phyloP scores from a whole-genome alignment of 495 filamentous ascomycete species.

The Daldinia vernicosa region DNA sequence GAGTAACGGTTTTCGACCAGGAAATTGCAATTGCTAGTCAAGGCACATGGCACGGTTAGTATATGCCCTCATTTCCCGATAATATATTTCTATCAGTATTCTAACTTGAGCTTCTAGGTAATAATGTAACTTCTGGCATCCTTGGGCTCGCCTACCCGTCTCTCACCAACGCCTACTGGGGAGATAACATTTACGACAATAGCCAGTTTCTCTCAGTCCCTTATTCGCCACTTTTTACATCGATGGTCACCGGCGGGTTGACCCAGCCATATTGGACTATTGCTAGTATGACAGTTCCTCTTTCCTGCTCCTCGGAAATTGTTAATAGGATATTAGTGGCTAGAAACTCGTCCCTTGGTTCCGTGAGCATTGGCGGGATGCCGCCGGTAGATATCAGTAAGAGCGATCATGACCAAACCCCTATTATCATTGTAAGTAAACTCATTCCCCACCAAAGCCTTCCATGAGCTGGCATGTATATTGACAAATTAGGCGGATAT shows the following conservation, averaged over 20 bases:
- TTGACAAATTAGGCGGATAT: not conserved
- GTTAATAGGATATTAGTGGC: slow-evolving; percentile 28
- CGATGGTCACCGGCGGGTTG: not conserved
- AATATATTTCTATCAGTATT: not conserved
- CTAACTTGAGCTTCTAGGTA: slow-evolving; percentile 24
- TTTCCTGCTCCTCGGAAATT: not conserved
- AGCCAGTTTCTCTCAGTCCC: slow-evolving; percentile 45
- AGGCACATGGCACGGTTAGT: slow-evolving; percentile 56
- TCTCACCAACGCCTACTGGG: slow-evolving; percentile 40
- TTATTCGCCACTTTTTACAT: slow-evolving; percentile 67
- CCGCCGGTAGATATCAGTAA: slow-evolving; percentile 47
- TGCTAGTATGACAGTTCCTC: not conserved
- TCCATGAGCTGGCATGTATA: not conserved
- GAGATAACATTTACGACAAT: slow-evolving; percentile 37
- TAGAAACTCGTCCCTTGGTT: slow-evolving; percentile 51
- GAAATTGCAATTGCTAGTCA: slow-evolving; percentile 58
- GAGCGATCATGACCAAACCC: slow-evolving; percentile 44
- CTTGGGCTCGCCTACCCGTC: slow-evolving; percentile 70
- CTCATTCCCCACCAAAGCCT: not conserved
- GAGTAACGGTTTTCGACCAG: slow-evolving; percentile 63
- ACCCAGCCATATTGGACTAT: not conserved
- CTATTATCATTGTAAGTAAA: slow-evolving; percentile 53
- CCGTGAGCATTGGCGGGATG: slow-evolving; percentile 64
- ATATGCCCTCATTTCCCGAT: not conserved
- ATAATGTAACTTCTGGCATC: slow-evolving; percentile 62